phyloP scores from a whole-genome alignment of 2,329 filamentous ascomycete species.

The Teratosphaeria nubilosa region DNA sequence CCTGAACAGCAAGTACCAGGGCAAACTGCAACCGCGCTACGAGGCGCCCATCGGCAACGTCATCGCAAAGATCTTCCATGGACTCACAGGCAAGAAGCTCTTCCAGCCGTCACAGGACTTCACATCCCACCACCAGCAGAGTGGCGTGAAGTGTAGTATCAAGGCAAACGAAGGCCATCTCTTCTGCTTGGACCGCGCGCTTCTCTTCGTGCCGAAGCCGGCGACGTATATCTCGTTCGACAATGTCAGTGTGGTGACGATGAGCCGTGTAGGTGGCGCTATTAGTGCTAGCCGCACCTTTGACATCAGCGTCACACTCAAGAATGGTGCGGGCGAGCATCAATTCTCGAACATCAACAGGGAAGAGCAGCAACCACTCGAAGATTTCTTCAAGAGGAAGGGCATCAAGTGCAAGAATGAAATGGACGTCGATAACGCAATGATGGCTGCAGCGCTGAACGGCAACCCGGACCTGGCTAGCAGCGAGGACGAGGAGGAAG shows the following conservation, averaged over 20 bases:
- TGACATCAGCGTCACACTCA: conserved; percentile 88
- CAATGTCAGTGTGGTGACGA: conserved; percentile 80
- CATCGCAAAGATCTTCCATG: conserved; percentile 89
- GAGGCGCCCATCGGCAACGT: conserved; percentile 90
- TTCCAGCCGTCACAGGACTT: conserved; percentile 92
- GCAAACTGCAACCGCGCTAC: conserved; percentile 79
- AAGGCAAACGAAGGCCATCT: conserved; percentile 97
- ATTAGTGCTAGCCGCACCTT: conserved; percentile 92
- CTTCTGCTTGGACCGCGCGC: conserved; percentile 94
- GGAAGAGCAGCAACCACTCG: conserved; percentile 92
- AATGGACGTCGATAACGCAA: conserved; percentile 74
- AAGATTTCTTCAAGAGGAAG: conserved; percentile 95
- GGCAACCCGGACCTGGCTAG: conserved; percentile 67
- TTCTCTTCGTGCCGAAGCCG: conserved; percentile 98
- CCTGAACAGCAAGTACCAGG: conserved; percentile 76
- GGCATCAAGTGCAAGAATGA: conserved; percentile 95
- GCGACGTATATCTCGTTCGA: conserved; percentile 96
- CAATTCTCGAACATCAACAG: conserved; percentile 99
- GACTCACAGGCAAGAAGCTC: conserved; percentile 88
- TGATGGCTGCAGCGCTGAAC: conserved; percentile 70
- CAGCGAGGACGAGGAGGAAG: conserved; percentile 79
- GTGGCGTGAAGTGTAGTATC: conserved; percentile 98
- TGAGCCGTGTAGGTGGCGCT: conserved; percentile 89
- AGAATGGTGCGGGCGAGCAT: conserved; percentile 74
- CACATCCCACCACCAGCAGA: conserved; percentile 82